A percentile compares a stretch with the other conserved stretches of the same genome.
Conservation (phyloP, 345 rosid species). For the Eucalyptus marginata region DNA sequence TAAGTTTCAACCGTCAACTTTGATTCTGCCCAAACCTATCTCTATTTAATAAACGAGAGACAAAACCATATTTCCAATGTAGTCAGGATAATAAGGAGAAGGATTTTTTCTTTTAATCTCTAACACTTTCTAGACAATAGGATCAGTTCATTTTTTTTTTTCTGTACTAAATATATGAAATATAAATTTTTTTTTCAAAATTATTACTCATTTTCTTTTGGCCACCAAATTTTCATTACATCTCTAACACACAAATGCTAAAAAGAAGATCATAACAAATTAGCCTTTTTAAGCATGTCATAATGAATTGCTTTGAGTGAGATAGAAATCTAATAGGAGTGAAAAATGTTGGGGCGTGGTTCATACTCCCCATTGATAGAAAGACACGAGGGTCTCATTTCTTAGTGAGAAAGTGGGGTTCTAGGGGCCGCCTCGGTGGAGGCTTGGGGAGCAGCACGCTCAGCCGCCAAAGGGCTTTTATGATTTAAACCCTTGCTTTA, state of each 20-base stretch:
- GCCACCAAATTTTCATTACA: neutral
- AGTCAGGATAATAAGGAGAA: neutral
- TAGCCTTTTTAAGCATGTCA: neutral
- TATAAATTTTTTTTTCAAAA: too few relatives aligned
- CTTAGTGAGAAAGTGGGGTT: accelerated
- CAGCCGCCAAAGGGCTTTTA: accelerated
- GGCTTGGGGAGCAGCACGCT: accelerated
- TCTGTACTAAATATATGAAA: too few relatives aligned
- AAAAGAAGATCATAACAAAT: neutral
- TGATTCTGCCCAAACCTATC: too few relatives aligned
- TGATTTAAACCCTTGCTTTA: too few relatives aligned
- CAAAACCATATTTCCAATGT: neutral
- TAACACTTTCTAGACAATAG: neutral
- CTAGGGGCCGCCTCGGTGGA: accelerated
- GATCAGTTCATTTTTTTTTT: neutral
- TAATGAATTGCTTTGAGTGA: neutral
- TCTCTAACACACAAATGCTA: neutral
- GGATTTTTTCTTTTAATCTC: neutral
- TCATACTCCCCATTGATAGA: neutral
- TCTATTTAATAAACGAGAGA: neutral
- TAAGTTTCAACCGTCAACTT: too few relatives aligned
- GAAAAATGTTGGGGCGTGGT: neutral
- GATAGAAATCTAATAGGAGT: neutral
- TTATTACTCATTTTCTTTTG: neutral
- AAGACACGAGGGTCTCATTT: accelerated